Percentiles rank a stretch among this genome's conserved stretches.
These are phyloP conservation scores for Lyophyllum atratum DNA, from an alignment of 768 basidiomycete species.

Conservation along the genomic window DNA sequence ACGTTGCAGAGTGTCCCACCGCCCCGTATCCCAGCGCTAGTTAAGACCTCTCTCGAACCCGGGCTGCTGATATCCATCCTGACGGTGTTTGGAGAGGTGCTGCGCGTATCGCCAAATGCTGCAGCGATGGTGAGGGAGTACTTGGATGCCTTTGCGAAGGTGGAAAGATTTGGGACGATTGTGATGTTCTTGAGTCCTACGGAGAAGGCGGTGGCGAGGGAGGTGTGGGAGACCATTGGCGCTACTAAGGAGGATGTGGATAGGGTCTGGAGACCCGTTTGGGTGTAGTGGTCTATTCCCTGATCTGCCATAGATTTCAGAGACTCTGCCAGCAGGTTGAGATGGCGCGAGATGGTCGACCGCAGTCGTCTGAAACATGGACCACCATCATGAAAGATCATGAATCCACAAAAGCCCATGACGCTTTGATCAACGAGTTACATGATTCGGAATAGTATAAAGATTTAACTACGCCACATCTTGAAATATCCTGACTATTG, in stretches of 20 bases:
- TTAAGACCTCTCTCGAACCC: conserved; percentile 73
- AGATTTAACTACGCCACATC: no score
- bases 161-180: conserved; percentile 66
- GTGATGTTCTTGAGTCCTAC: conserved; percentile 57
- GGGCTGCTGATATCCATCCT: conserved; percentile 59
- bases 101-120: conserved; percentile 20
- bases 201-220: conserved; percentile 52
- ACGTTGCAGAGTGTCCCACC: conserved; percentile 54
- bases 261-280: conserved; percentile 27
- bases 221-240: conserved; percentile 46
- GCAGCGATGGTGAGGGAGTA: conserved; percentile 37
- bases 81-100: conserved; percentile 42
- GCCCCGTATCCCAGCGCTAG: conserved; percentile 56
- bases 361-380: no score
- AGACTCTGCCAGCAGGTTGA: neutral
- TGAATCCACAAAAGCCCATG: no score
- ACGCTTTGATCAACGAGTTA: no score
- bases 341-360: no score
- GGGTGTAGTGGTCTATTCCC: neutral
- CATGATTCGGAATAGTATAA: no score
- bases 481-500: no score
- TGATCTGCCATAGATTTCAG: neutral
- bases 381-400: no score
- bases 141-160: conserved; percentile 50
- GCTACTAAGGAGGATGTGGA: conserved; percentile 18